Evolutionary conservation across 2,329 filamentous ascomycete species (phyloP), one percentile per base, ranked within the genome.

Genomic region (Fusarium domesticum): DNA sequence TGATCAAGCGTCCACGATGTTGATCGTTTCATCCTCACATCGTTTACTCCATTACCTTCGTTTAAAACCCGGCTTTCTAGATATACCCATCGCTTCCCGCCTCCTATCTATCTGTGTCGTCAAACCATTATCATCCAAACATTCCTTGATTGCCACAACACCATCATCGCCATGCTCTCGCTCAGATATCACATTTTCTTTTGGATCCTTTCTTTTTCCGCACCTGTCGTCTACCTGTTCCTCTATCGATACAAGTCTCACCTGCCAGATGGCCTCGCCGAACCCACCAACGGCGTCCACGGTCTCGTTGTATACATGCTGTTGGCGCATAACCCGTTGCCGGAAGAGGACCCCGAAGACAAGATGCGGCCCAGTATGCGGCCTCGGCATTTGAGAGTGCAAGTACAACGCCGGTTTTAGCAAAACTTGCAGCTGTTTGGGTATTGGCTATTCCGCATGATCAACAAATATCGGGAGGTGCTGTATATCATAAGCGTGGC

Each of bases 171-270:
- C 11, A 58, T 58, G 55, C 35, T 58, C 6, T 58, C 53, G 6
- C 16, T 42, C 14, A 44, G 39, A 14, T 6, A 52, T 18, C 54
- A 59, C 36, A 5, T 43, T 20, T 31, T 56, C 30, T 47, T 49
- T 38, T 59, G 56, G 56, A 35, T 11, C 6, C 4, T 59, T 8
- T 54, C 56, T 2, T 14, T 50, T 16, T 30, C 39, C n/a, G 45
- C 54, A 2, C 15, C 54, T 6, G 41, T 40, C 14, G 18, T 43
- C 8, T 7, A 31, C 10, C 12, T 37, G 6, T 12, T 51, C 6
- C 48, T 28, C 8, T 8, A 28, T 11, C 23, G 23, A 47, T 23
- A 41, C 35, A 7, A 18, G 16, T 8, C 43, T 52, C 6, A 19
- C 12, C 6, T 15, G 38, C 23, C 23, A 28, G 14, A 12, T 28